Evolutionary conservation across 345 rosid species (phyloP).

Genomic region (Kernera saxatilis): DNA sequence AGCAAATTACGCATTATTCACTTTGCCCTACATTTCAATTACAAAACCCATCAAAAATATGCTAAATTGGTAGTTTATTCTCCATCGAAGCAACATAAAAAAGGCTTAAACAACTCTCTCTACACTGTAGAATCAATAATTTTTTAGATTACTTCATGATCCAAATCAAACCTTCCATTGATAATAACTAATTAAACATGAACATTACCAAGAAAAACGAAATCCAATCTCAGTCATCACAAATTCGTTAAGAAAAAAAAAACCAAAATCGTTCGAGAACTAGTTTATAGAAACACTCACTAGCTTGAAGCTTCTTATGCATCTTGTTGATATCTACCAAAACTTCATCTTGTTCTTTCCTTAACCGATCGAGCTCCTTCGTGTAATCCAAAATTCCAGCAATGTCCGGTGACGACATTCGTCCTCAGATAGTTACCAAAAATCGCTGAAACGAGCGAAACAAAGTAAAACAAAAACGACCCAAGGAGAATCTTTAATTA

Average conservation of each 20-base stretch:
- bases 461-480: too few species aligned
- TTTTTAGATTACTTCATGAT: background rate
- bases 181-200: background rate
- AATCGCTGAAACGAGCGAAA: too few species aligned
- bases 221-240: background rate
- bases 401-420: constrained; percentile 61
- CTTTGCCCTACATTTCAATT: too few species aligned
- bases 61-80: background rate
- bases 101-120: too few species aligned
- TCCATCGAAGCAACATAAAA: too few species aligned
- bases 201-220: background rate
- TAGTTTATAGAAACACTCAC: constrained; percentile 31
- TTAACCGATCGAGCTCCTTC: constrained; percentile 79
- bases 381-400: constrained; percentile 64
- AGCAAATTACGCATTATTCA: too few species aligned
- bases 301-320: constrained; percentile 84
- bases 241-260: background rate
- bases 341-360: constrained; percentile 65
- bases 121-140: background rate
- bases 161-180: background rate
- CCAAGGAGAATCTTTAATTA: too few species aligned
- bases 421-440: too few species aligned
- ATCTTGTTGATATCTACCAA: constrained; percentile 76
- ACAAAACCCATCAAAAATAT: background rate
- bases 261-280: background rate